phyloP scores from a whole-genome alignment of 1,139 yeast genomes.

The Protomyces gravidus region DNA sequence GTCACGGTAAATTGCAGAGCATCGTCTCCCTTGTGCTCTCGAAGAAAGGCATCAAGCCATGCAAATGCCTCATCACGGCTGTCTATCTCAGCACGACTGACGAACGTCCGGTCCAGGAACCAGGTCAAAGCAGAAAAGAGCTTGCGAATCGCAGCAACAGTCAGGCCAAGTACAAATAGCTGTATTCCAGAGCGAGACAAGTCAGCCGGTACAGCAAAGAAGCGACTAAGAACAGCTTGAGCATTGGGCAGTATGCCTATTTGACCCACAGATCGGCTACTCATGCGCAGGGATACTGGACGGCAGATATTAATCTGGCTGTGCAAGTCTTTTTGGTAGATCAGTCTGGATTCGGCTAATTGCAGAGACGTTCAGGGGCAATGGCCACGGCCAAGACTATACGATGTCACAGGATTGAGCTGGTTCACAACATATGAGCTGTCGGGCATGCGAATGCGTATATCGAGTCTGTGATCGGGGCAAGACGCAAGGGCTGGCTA shows the following conservation, averaged over 20 bases:
- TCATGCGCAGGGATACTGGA: too few relatives aligned
- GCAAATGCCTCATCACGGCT: slow-evolving; percentile 25
- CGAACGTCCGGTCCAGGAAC: slow-evolving; percentile 11
- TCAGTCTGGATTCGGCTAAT: too few relatives aligned
- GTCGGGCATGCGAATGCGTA: too few relatives aligned
- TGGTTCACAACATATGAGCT: too few relatives aligned
- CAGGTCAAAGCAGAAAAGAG: slow-evolving; percentile 1
- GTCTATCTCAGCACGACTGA: slow-evolving; percentile 20
- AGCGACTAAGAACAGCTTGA: slow-evolving; percentile 1
- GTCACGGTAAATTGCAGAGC: slow-evolving; percentile 21
- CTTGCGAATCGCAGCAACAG: slow-evolving; percentile 18
- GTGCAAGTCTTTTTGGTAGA: too few relatives aligned
- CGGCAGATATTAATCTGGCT: not conserved
- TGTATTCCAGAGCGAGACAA: slow-evolving; percentile 16
- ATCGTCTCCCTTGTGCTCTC: slow-evolving; percentile 11
- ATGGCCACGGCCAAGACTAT: too few relatives aligned
- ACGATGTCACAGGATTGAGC: too few relatives aligned
- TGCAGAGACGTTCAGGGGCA: too few relatives aligned
- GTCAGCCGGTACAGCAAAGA: slow-evolving; percentile 21
- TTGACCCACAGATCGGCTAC: slow-evolving; percentile 2
- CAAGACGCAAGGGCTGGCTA: too few relatives aligned
- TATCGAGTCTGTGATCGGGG: too few relatives aligned
- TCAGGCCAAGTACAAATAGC: slow-evolving; percentile 14
- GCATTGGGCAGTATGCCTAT: slow-evolving; percentile 12
- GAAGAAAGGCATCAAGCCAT: slow-evolving; percentile 11